Evolutionary conservation across 1,284 basidiomycete genomes (phyloP), one percentile per base, ranked within the genome.

Genomic region (Marasmius sp.): DNA sequence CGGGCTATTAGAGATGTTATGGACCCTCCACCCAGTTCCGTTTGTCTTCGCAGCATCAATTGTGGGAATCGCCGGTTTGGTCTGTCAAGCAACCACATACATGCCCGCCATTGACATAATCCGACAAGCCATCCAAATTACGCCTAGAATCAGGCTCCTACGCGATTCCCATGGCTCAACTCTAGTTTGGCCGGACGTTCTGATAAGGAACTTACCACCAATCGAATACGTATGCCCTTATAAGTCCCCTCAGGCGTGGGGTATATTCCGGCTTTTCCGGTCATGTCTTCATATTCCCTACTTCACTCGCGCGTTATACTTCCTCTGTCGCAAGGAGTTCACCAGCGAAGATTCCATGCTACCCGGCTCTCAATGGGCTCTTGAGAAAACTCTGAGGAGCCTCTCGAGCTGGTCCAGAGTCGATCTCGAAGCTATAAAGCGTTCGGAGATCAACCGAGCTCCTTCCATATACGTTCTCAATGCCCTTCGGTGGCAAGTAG

Each of bases 1-100:
- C 37, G 58, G 58, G 16, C 39, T 60, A 5, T 36, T 61, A 5
- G 60, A 61, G 16, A 18, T 61, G 2, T 18, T 61, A 8, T 61
- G 60, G 60, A 22, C 12, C 41, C 54, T 48, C 11, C 33, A 61
- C 34, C 43, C 1, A 18, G 34, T 50, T 48, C 53, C 54, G 14
- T 54, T 53, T 45, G 37, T n/a, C 1, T 6, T 56, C n/a, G 20
- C 34, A 12, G n/a, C 34, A 6, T 16, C 12, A 11, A 36, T 49
- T 22, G 47, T 61, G 20, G 54, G 47, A 10, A 18, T 56, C 20
- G 48, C 33, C 20, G 47, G 48, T 27, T 11, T 56, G 6, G 48
- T 61, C 22, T 50, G 39, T 27, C 36, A 57, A 14, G 12, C 36
- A 53, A 57, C 58, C 3, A 53, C 51, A 12, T 12, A 36, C 6